Conservation (phyloP, 2,329 filamentous ascomycete species). For the Diaporthe sp. region DNA sequence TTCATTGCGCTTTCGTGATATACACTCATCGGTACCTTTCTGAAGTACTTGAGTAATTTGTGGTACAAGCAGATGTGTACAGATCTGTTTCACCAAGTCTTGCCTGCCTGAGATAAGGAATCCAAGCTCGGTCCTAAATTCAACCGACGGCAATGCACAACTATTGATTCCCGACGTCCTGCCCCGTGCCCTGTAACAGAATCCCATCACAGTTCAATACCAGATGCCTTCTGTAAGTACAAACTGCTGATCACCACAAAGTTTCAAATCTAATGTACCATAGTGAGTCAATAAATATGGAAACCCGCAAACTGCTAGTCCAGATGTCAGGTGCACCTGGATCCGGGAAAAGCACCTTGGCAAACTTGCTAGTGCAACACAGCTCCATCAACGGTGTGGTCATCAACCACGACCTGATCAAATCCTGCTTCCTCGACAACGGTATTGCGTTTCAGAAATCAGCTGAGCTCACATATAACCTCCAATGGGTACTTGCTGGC, state of each 20-base stretch:
- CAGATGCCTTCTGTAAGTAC: neutral
- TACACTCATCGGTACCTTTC: too few relatives aligned
- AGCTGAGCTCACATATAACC: neutral
- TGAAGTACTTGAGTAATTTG: neutral
- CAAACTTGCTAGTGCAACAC: neutral
- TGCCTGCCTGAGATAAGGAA: neutral
- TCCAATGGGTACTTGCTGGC: neutral
- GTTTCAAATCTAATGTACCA: neutral
- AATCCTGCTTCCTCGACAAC: slow-evolving; percentile 2
- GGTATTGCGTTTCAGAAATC: neutral
- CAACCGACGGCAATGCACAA: too few relatives aligned
- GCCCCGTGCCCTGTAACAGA: neutral
- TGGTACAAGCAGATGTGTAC: neutral
- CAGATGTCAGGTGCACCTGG: slow-evolving; percentile 13
- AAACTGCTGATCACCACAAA: neutral
- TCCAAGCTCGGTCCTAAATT: neutral
- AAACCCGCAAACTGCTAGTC: neutral
- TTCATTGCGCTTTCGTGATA: neutral
- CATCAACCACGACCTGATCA: slow-evolving; percentile 19
- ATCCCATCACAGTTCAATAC: neutral
- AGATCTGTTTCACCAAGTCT: neutral
- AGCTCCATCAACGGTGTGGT: slow-evolving; percentile 1
- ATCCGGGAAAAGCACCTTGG: neutral
- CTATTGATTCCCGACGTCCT: neutral
- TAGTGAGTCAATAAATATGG: neutral